These are phyloP conservation scores for Aschersonia sp. DNA, from an alignment of 2,329 filamentous ascomycete genomes.

Conservation along the genomic window DNA sequence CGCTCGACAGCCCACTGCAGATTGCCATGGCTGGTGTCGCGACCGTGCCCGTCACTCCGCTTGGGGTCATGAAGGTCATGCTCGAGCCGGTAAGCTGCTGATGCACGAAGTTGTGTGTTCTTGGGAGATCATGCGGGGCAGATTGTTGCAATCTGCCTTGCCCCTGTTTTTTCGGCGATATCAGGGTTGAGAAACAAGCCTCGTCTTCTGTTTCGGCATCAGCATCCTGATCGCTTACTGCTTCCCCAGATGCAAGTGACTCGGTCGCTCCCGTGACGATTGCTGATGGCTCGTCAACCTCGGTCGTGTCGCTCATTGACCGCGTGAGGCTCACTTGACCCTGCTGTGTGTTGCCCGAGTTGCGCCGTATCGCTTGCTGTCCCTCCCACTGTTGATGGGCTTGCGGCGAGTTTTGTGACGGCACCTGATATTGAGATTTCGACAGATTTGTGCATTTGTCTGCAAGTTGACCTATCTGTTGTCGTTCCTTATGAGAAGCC, in stretches of 20 bases:
- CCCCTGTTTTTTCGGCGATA: conserved; percentile 19
- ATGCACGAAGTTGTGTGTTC: conserved; percentile 23
- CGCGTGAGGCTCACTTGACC: too few species aligned
- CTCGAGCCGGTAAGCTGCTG: conserved; percentile 15
- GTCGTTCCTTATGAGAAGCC: conserved; percentile 22
- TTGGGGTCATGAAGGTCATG: conserved; percentile 28
- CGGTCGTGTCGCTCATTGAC: neutral
- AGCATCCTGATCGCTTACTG: conserved; percentile 27
- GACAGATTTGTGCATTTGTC: neutral
- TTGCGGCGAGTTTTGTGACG: too few species aligned
- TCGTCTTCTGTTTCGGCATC: conserved; percentile 44
- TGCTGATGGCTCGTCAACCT: conserved; percentile 8
- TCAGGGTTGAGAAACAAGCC: conserved; percentile 33
- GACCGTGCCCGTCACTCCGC: conserved; percentile 19
- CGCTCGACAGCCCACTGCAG: conserved; percentile 30
- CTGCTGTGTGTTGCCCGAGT: too few species aligned
- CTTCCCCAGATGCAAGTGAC: conserved; percentile 7
- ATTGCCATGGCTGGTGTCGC: conserved; percentile 23
- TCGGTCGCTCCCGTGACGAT: conserved; percentile 14
- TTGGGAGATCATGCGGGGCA: conserved; percentile 24
- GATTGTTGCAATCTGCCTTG: conserved; percentile 16
- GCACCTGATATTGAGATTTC: too few species aligned
- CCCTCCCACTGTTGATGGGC: too few species aligned
- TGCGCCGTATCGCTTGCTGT: too few species aligned
- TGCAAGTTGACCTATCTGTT: conserved; percentile 24